Base-by-base conservation (phyloP, 2,329 filamentous ascomycete genomes). In the Hypoxylon sp. region DNA sequence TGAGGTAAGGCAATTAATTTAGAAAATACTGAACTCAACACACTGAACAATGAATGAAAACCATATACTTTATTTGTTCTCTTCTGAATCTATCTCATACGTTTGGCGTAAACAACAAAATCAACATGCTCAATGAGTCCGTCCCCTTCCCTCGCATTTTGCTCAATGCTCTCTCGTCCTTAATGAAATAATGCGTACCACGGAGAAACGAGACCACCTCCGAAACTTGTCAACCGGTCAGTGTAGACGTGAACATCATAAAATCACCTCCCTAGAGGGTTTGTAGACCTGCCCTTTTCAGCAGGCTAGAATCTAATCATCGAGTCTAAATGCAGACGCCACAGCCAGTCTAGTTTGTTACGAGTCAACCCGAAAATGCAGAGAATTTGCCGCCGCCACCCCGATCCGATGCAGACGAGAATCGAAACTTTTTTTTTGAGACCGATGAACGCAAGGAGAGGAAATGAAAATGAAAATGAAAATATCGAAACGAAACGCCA, bases 261-360 rank as follows among this genome's bases (percentile, higher is more conserved):
- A 67, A 36, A 67, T 59, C 57, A 61, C 59, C 60, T 59, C 62
- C 47, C 49, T 34, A 54, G 55, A 48, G 59, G 57, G 57, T 46
- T 50, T 49, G 56, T 51, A 53, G 41, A 57, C 55, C 62, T 55
- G 50, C 51, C 51, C 52, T 58, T 45, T 29, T 47, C 44, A 57
- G 52, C 35, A 47, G 51, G 32, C 62, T 56, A 51, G 53, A 63
- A 47, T 68, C 66, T 68, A 68, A 66, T 63, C 62, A 50, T 68
- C 63, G 64, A 64, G 59, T 69, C 67, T 69, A 67, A 67, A 69
- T 68, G 67, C 65, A 58, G 63, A 67, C 62, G 57, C 60, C 60
- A 64, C 60, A 66, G 54, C 66, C 61, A 64, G 62, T 68, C 66
- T 68, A 69, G 64, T 68, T 63, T 60, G 60, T 65, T 59, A 58